These are phyloP conservation scores for Haplosporangium gracile DNA, from an alignment of 192 early-diverging fungal species.

Conservation along the genomic window DNA sequence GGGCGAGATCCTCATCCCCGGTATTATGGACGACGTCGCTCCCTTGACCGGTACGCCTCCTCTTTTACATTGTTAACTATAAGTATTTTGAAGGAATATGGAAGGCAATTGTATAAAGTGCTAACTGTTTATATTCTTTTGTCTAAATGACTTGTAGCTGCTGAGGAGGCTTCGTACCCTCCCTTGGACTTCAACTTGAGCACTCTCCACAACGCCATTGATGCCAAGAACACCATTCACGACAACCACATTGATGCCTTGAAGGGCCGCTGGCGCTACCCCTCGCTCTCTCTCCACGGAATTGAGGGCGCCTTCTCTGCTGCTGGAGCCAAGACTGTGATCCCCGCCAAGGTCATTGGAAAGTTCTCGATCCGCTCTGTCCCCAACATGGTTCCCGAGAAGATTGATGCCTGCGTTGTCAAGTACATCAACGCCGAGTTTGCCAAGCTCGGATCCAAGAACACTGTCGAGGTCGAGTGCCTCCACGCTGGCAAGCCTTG, in stretches of 20 bases:
- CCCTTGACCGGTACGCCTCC: constrained; percentile 73
- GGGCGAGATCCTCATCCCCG: constrained; percentile 93
- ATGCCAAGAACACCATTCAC: constrained; percentile 82
- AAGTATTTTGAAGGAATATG: neutral
- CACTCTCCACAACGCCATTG: constrained; percentile 86
- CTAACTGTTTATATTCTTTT: neutral
- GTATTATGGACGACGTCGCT: constrained; percentile 93
- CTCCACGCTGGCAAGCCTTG: constrained; percentile 91
- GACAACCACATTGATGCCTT: constrained; percentile 81
- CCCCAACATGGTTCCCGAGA: constrained; percentile 91
- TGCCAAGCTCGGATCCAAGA: constrained; percentile 91
- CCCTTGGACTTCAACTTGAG: constrained; percentile 82
- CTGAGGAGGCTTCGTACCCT: constrained; percentile 87
- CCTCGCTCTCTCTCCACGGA: constrained; percentile 96
- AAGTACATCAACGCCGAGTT: constrained; percentile 87
- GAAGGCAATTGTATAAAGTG: neutral
- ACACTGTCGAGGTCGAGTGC: constrained; percentile 79
- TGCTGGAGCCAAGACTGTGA: constrained; percentile 96
- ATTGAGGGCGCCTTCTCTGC: constrained; percentile 97
- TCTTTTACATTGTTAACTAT: neutral
- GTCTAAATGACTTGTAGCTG: constrained; percentile 51
- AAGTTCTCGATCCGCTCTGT: constrained; percentile 99
- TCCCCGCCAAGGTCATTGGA: constrained; percentile 94
- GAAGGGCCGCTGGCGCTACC: constrained; percentile 95
- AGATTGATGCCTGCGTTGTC: constrained; percentile 80